Evolutionary conservation across 208 protist genomes (phyloP).

Genomic region (Trypanosoma cruzi): DNA sequence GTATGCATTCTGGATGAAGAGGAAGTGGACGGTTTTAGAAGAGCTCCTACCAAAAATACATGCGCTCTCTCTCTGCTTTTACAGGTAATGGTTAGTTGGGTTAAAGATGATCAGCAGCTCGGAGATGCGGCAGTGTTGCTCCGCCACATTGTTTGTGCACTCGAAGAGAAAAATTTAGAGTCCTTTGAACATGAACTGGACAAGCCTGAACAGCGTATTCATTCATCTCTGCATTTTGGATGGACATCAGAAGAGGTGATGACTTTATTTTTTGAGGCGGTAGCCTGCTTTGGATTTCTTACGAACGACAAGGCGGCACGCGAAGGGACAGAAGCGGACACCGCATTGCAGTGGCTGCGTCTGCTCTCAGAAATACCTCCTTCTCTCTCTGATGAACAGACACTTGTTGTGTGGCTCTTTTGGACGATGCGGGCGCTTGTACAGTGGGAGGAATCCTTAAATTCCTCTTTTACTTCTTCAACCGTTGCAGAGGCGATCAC

Average conservation of each 20-base stretch:
- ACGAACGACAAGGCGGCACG: not conserved
- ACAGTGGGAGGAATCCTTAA: slow-evolving; percentile 16
- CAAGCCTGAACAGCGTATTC: not conserved
- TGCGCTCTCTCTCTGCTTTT: slow-evolving; percentile 1
- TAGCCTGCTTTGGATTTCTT: slow-evolving; percentile 19
- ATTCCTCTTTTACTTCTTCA: not conserved
- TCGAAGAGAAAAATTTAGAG: not conserved
- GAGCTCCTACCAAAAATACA: not conserved
- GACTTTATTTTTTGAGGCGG: slow-evolving; percentile 14
- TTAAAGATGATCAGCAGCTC: slow-evolving; percentile 9
- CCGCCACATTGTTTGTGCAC: not conserved
- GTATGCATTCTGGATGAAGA: not conserved
- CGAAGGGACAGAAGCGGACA: not conserved
- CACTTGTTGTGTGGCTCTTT: slow-evolving; percentile 39
- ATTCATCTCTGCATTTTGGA: not conserved
- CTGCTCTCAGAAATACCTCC: slow-evolving; percentile 29
- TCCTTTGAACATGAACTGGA: not conserved
- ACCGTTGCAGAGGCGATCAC: not conserved
- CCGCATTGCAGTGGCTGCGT: slow-evolving; percentile 19
- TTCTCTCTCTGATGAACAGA: slow-evolving; percentile 17
- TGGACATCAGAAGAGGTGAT: not conserved
- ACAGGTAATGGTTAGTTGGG: slow-evolving; percentile 12
- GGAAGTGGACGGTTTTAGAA: not conserved
- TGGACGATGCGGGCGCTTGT: slow-evolving; percentile 32
- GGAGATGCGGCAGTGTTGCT: slow-evolving; percentile 27